phyloP scores from a whole-genome alignment of 176 grass and related monocot genomes.

The Lolium multiflorum region DNA sequence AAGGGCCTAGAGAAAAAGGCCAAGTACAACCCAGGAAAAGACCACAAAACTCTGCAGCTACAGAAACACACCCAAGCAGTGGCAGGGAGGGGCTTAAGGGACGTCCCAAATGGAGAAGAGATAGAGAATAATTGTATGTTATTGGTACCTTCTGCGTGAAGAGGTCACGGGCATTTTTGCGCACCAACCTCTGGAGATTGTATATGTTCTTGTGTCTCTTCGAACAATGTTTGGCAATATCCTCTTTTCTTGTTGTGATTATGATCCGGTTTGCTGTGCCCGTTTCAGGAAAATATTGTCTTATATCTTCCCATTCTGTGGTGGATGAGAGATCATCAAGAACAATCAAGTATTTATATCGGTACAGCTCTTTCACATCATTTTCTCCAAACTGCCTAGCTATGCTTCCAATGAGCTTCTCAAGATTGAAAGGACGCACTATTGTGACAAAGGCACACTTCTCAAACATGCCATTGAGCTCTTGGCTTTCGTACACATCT shows the following conservation, averaged over 20 bases:
- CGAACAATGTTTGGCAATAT: slow-evolving; percentile 30
- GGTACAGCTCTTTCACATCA: background rate
- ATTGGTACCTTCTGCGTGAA: slow-evolving; percentile 38
- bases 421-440: background rate
- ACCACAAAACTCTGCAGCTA: too few relatives aligned
- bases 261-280: slow-evolving; percentile 27
- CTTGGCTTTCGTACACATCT: slow-evolving; percentile 1
- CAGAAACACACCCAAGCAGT: too few relatives aligned
- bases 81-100: too few relatives aligned
- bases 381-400: slow-evolving; percentile 4
- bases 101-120: too few relatives aligned
- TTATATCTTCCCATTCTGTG: slow-evolving; percentile 2
- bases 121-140: background rate
- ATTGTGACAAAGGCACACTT: slow-evolving; percentile 38
- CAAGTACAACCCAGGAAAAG: too few relatives aligned
- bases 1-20: too few relatives aligned
- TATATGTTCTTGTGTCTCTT: background rate
- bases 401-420: slow-evolving; percentile 26
- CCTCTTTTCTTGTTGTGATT: slow-evolving; percentile 37
- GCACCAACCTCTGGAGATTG: background rate
- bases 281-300: background rate
- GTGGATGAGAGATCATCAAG: slow-evolving; percentile 21
- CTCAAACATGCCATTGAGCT: slow-evolving; percentile 8
- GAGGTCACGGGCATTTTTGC: background rate
- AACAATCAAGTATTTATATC: slow-evolving; percentile 1